These are phyloP conservation scores for Bruguiera gymnorhiza DNA, from an alignment of 345 rosid species.

Conservation along the genomic window DNA sequence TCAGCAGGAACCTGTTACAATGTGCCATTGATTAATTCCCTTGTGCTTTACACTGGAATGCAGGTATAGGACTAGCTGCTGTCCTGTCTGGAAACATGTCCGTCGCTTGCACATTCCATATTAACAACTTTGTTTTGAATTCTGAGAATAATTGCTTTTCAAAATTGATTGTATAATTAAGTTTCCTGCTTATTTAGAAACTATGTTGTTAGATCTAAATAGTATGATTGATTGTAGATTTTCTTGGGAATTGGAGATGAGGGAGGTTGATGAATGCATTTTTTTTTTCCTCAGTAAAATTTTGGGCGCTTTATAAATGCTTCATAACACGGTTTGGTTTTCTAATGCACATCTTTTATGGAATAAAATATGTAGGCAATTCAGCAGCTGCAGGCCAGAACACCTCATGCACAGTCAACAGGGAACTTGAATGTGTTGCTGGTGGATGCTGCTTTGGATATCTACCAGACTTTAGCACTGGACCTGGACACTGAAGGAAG, in stretches of 20 bases:
- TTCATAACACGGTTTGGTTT: neutral
- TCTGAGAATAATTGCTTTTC: too few species aligned
- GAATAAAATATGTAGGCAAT: slow-evolving; percentile 48
- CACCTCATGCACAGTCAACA: slow-evolving; percentile 58
- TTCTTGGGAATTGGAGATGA: too few species aligned
- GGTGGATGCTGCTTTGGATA: slow-evolving; percentile 80
- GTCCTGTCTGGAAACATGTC: neutral
- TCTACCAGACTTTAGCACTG: slow-evolving; percentile 66
- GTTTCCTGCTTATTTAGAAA: too few species aligned
- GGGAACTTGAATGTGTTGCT: slow-evolving; percentile 45
- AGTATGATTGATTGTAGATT: too few species aligned
- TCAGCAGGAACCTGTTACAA: slow-evolving; percentile 84
- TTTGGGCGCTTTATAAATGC: neutral
- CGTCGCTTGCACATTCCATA: neutral
- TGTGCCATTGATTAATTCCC: slow-evolving; percentile 88
- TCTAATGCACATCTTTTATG: neutral
- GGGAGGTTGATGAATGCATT: too few species aligned
- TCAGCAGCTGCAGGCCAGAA: slow-evolving; percentile 71
- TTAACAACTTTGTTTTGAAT: too few species aligned
- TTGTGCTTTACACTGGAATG: slow-evolving; percentile 97
- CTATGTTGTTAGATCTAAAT: too few species aligned
- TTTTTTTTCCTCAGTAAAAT: too few species aligned
- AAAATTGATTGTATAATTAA: too few species aligned
- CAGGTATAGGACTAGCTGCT: slow-evolving; percentile 51
- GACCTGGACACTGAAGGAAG: slow-evolving; percentile 99